Evolutionary conservation across 805 yeast genomes (phyloP).

Genomic region (Saturnispora serradocipensis): DNA sequence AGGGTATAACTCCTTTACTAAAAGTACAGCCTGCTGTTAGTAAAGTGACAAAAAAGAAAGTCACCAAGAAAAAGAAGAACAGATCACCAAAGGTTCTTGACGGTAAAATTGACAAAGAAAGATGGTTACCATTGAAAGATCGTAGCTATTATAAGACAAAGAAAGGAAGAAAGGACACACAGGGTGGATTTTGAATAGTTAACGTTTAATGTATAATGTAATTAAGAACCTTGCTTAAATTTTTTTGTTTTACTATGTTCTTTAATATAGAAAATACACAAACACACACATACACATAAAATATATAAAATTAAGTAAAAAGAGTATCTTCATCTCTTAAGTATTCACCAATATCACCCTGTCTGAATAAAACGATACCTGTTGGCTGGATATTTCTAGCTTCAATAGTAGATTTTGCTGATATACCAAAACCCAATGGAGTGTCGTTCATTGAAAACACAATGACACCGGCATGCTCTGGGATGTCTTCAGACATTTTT

Average conservation of each 20-base stretch:
- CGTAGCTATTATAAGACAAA: conserved; percentile 77
- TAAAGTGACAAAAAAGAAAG: neutral
- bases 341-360: conserved; percentile 95
- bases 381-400: conserved; percentile 86
- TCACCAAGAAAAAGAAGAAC: conserved; percentile 17
- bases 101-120: conserved; percentile 50
- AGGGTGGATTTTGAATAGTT: conserved; percentile 40
- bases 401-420: conserved; percentile 86
- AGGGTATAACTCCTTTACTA: conserved; percentile 23
- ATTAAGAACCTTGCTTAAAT: neutral
- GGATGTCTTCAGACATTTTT: conserved; percentile 93
- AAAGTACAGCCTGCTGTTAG: conserved; percentile 10
- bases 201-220: neutral
- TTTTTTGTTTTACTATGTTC: neutral
- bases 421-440: conserved; percentile 92
- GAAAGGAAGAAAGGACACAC: conserved; percentile 56
- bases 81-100: conserved; percentile 21
- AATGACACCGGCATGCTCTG: conserved; percentile 95
- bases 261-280: neutral
- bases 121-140: conserved; percentile 88
- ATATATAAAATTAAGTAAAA: conserved; percentile 47
- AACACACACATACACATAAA: neutral
- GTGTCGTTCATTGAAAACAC: conserved; percentile 86
- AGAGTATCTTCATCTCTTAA: conserved; percentile 96
- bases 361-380: conserved; percentile 91